phyloP scores from a whole-genome alignment of 2,329 filamentous ascomycete genomes.

The Diaporthe sp. region DNA sequence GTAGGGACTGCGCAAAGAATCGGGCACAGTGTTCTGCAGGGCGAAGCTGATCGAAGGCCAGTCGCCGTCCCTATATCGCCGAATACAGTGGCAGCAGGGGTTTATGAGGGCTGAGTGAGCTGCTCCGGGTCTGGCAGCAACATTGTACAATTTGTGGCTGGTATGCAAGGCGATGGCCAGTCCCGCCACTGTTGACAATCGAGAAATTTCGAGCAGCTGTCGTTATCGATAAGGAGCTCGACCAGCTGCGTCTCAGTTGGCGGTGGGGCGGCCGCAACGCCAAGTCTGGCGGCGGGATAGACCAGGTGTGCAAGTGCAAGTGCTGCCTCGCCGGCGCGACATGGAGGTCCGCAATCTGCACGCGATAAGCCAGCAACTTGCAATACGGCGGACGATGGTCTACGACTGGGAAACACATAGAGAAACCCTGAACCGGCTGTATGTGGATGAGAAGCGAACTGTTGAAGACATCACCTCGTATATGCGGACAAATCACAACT shows the following conservation, averaged over 20 bases:
- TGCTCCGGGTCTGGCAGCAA: background rate
- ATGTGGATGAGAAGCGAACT: slow-evolving; percentile 79
- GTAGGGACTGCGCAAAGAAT: background rate
- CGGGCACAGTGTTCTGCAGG: background rate
- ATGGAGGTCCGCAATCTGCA: background rate
- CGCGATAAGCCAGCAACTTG: background rate
- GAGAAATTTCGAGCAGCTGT: slow-evolving; percentile 32
- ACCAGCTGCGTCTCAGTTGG: background rate
- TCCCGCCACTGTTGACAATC: background rate
- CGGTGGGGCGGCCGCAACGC: background rate
- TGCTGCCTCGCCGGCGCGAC: background rate
- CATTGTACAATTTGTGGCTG: background rate
- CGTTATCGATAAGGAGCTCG: slow-evolving; percentile 31
- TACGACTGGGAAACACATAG: slow-evolving; percentile 59
- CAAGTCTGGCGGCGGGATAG: slow-evolving; percentile 28
- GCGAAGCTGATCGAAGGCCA: background rate
- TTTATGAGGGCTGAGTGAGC: background rate
- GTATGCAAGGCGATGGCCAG: background rate
- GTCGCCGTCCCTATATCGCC: background rate
- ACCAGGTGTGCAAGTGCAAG: slow-evolving; percentile 31
- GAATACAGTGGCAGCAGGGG: background rate
- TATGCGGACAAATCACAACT: slow-evolving; percentile 72
- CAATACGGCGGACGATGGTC: slow-evolving; percentile 49
- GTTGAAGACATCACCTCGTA: slow-evolving; percentile 80
- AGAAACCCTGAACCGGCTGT: slow-evolving; percentile 67